A percentile compares a stretch with the other conserved stretches of the same genome.
These are phyloP conservation scores for Kwoniella sp. DNA, from an alignment of 768 basidiomycete species.

Conservation along the genomic window DNA sequence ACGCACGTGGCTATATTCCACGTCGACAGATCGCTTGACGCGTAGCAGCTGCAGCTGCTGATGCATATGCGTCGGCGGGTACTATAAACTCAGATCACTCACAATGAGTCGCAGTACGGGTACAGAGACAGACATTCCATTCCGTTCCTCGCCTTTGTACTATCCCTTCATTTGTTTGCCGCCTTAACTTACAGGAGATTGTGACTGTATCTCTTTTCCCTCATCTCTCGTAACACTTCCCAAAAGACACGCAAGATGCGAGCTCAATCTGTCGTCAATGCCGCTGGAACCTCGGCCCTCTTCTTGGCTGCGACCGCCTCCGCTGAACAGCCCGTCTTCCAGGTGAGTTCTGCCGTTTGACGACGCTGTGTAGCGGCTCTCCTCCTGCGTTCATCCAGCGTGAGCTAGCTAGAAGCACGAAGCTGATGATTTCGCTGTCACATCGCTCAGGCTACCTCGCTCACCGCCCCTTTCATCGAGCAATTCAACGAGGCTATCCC, in stretches of 20 bases:
- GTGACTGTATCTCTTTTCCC: background rate
- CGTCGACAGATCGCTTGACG: conserved; percentile 19
- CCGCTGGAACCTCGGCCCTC: conserved; percentile 44
- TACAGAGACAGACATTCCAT: conserved; percentile 11
- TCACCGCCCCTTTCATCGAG: conserved; percentile 90
- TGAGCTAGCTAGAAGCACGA: background rate
- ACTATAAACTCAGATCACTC: no score
- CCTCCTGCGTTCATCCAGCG: no score
- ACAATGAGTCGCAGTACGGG: no score
- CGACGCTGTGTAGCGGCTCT: background rate
- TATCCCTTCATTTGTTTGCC: background rate
- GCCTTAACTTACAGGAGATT: background rate
- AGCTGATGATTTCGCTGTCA: background rate
- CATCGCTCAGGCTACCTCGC: conserved; percentile 66
- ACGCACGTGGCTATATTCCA: conserved; percentile 22
- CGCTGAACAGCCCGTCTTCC: conserved; percentile 43
- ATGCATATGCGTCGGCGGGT: no score
- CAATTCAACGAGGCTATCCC: conserved; percentile 93
- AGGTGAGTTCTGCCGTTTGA: conserved; percentile 31
- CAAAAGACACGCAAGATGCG: conserved; percentile 30
- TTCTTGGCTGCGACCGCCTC: conserved; percentile 36
- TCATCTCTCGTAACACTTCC: background rate
- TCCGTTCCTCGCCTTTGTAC: conserved; percentile 6
- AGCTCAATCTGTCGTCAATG: conserved; percentile 40
- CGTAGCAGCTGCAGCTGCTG: background rate